A percentile compares a stretch with the other conserved stretches of the same genome.
phyloP scores from a whole-genome alignment of 495 filamentous ascomycete genomes.

The Chaetomidium leptoderma region DNA sequence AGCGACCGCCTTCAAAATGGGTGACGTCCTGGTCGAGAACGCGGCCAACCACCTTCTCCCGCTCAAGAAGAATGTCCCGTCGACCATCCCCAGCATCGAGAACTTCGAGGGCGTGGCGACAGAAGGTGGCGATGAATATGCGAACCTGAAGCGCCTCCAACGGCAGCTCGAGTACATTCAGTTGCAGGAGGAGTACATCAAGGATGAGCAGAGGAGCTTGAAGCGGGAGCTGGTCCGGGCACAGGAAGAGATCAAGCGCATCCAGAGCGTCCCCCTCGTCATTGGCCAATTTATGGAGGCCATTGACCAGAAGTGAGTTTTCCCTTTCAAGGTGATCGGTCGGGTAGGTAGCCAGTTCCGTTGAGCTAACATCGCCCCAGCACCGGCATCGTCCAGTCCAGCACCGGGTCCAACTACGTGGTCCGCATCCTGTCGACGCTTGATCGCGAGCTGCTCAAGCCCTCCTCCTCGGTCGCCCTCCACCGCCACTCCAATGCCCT shows the following conservation, averaged over 20 bases:
- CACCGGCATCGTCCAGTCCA: conserved; percentile 97
- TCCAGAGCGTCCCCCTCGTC: conserved; percentile 94
- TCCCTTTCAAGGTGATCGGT: too few relatives aligned
- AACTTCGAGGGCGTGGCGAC: conserved; percentile 73
- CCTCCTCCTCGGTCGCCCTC: conserved; percentile 92
- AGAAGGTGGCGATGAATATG: conserved; percentile 89
- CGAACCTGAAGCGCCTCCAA: conserved; percentile 89
- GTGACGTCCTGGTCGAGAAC: conserved; percentile 77
- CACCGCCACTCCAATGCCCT: conserved; percentile 98
- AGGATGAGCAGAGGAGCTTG: conserved; percentile 97
- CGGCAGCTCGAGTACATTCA: conserved; percentile 97
- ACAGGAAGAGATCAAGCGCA: conserved; percentile 99
- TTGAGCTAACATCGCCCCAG: conserved; percentile 41
- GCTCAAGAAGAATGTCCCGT: conserved; percentile 72
- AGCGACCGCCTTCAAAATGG: conserved; percentile 53
- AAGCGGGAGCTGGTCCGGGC: conserved; percentile 96
- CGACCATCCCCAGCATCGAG: conserved; percentile 85
- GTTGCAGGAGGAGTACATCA: conserved; percentile 99
- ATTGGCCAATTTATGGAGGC: conserved; percentile 99
- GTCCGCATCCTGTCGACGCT: conserved; percentile 97
- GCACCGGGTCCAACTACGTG: conserved; percentile 97
- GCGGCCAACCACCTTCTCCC: conserved; percentile 65
- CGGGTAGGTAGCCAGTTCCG: not conserved
- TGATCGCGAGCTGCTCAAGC: conserved; percentile 95
- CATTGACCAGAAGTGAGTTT: conserved; percentile 94